Percentiles rank a stretch among this genome's conserved stretches.
Evolutionary conservation across 768 basidiomycete species (phyloP).

Genomic region (Chalciporus chontae): DNA sequence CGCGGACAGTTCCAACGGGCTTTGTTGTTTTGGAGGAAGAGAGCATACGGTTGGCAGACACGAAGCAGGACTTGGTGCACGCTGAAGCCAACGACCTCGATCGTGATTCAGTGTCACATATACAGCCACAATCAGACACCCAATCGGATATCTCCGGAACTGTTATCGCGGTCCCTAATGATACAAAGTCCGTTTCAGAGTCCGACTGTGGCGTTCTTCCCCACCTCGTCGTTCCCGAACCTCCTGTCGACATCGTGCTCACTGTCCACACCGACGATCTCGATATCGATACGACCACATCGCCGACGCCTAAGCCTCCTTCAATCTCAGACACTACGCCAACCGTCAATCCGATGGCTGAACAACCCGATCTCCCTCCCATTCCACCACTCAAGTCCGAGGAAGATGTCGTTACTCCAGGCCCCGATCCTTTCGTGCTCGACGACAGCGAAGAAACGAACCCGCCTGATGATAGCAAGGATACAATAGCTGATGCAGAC

Average conservation of each 20-base stretch:
- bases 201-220: slow-evolving; percentile 11
- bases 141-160: slow-evolving; percentile 21
- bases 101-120: slow-evolving; percentile 6
- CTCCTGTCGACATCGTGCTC: neutral
- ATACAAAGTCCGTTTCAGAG: slow-evolving; percentile 9
- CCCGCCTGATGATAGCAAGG: slow-evolving; percentile 26
- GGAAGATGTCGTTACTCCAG: too few species aligned
- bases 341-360: slow-evolving; percentile 2
- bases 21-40: neutral
- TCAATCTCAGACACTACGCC: neutral
- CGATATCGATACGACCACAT: neutral
- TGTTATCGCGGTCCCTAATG: slow-evolving; percentile 7
- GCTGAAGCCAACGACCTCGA: neutral
- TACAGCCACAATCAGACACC: slow-evolving; percentile 2
- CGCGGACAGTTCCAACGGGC: neutral
- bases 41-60: neutral
- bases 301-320: neutral
- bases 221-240: neutral
- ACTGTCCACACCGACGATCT: neutral
- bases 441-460: slow-evolving; percentile 49
- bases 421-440: slow-evolving; percentile 61
- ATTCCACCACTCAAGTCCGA: slow-evolving; percentile 8
- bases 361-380: slow-evolving; percentile 2
- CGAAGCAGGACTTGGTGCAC: neutral
- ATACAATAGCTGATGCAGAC: slow-evolving; percentile 19